Evolutionary conservation across 352 stramenopile genomes (phyloP).

Genomic region (Phytopythium sindhum): DNA sequence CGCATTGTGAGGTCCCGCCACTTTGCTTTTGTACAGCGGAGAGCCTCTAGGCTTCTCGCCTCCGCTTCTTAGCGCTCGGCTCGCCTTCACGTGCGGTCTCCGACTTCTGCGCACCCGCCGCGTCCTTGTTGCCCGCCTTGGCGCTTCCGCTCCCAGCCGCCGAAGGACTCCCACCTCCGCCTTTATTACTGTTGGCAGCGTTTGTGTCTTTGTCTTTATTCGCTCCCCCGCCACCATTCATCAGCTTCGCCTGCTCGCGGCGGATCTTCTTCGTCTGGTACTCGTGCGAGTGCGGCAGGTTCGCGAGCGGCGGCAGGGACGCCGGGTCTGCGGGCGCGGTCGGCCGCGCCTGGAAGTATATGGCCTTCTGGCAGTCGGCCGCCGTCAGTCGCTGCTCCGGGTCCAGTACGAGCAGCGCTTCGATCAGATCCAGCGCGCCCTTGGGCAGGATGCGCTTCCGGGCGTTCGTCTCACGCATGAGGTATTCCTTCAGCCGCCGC

Average conservation of each 20-base stretch:
- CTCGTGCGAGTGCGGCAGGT: slow-evolving; percentile 80
- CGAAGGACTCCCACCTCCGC: slow-evolving; percentile 10
- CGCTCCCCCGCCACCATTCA: slow-evolving; percentile 43
- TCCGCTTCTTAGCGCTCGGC: slow-evolving; percentile 2
- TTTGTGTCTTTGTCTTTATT: slow-evolving; percentile 32
- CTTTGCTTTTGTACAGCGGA: slow-evolving; percentile 13
- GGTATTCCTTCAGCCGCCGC: slow-evolving; percentile 59
- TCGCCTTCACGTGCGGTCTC: background rate
- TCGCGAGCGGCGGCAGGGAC: slow-evolving; percentile 61
- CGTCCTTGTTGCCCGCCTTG: background rate
- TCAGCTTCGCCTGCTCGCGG: slow-evolving; percentile 75
- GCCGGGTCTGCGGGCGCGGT: slow-evolving; percentile 58
- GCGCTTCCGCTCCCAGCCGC: slow-evolving; percentile 13
- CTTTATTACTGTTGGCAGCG: slow-evolving; percentile 14
- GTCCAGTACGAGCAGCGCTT: slow-evolving; percentile 94
- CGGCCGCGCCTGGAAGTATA: slow-evolving; percentile 91
- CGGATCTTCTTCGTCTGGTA: slow-evolving; percentile 90
- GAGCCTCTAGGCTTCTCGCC: slow-evolving; percentile 1
- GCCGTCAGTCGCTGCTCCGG: slow-evolving; percentile 92
- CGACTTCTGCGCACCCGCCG: background rate
- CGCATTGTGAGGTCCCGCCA: background rate
- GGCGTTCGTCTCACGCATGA: slow-evolving; percentile 69
- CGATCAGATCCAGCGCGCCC: slow-evolving; percentile 90
- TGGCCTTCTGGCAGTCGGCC: slow-evolving; percentile 88
- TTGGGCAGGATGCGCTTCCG: slow-evolving; percentile 81